Conservation (phyloP, 345 rosid genomes). For the Triadica sebifera region DNA sequence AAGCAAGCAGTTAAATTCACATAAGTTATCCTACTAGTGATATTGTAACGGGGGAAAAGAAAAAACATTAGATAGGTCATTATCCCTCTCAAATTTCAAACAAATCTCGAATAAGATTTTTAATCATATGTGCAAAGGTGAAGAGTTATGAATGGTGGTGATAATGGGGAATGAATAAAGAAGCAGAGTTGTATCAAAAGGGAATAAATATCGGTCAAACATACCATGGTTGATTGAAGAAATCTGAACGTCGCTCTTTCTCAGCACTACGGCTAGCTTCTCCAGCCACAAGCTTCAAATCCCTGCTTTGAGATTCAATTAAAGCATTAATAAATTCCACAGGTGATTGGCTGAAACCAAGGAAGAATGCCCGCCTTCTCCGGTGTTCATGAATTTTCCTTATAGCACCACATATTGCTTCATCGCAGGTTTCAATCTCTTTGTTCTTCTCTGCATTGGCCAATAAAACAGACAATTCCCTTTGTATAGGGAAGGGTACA, state of each 20-base stretch:
- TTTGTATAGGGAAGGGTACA: slow-evolving; percentile 89
- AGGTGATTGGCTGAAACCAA: slow-evolving; percentile 96
- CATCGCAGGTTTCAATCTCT: slow-evolving; percentile 95
- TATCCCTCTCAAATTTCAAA: background rate
- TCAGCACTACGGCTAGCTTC: slow-evolving; percentile 83
- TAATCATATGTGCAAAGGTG: background rate
- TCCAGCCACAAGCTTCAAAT: slow-evolving; percentile 82
- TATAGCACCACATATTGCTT: slow-evolving; percentile 84
- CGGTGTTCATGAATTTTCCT: slow-evolving; percentile 96
- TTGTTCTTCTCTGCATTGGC: slow-evolving; percentile 95
- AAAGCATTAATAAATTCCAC: slow-evolving; percentile 89
- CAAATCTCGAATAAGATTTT: background rate
- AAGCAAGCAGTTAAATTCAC: background rate
- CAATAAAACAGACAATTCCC: slow-evolving; percentile 72
- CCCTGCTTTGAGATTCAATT: slow-evolving; percentile 91
- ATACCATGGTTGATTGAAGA: slow-evolving; percentile 97
- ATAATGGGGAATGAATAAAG: background rate
- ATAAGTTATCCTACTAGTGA: background rate
- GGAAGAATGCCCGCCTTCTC: slow-evolving; percentile 84
- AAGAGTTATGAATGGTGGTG: background rate
- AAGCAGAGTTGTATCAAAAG: background rate
- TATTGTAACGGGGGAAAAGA: background rate
- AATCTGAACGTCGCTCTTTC: slow-evolving; percentile 82
- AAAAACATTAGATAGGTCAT: background rate
- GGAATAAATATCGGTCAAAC: slow-evolving; percentile 18